phyloP scores from a whole-genome alignment of 768 basidiomycete species.

The Tylopilus plumbeoviolaceoides region DNA sequence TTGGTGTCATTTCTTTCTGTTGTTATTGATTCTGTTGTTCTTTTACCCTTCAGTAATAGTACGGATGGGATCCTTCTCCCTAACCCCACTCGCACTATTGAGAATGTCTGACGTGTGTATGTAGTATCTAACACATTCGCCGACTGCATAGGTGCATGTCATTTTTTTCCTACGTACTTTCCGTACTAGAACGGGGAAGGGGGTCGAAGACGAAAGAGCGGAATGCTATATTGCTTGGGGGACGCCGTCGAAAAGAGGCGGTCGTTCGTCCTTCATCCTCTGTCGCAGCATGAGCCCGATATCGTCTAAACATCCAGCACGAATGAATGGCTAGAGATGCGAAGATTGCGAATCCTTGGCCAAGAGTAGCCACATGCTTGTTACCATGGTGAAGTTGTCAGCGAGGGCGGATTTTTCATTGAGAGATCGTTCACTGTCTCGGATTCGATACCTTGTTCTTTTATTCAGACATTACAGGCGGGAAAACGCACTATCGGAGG shows the following conservation, averaged over 20 bases:
- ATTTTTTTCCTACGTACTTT: conserved; percentile 9
- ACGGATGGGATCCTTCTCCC: conserved; percentile 8
- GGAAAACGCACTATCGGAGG: no score
- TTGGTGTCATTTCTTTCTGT: conserved; percentile 12
- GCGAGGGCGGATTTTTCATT: no score
- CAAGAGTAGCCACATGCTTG: no score
- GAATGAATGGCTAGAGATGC: no score
- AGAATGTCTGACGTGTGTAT: conserved; percentile 17
- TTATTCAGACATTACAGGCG: no score
- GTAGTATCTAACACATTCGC: conserved; percentile 18
- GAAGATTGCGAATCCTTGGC: no score
- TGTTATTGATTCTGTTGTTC: conserved; percentile 17
- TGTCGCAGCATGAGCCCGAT: no score
- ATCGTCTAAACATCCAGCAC: no score
- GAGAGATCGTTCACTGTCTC: no score
- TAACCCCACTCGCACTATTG: conserved; percentile 1
- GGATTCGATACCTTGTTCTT: no score
- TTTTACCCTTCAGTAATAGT: conserved; percentile 2
- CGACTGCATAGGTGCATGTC: conserved; percentile 7
- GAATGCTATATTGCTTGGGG: conserved; percentile 11
- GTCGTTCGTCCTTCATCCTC: no score
- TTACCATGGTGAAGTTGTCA: no score
- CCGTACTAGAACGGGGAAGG: conserved; percentile 12
- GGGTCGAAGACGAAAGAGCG: conserved; percentile 3
- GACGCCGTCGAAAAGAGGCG: not conserved